These are phyloP conservation scores for Claviceps maximensis DNA, from an alignment of 2,329 filamentous ascomycete species.

Conservation along the genomic window DNA sequence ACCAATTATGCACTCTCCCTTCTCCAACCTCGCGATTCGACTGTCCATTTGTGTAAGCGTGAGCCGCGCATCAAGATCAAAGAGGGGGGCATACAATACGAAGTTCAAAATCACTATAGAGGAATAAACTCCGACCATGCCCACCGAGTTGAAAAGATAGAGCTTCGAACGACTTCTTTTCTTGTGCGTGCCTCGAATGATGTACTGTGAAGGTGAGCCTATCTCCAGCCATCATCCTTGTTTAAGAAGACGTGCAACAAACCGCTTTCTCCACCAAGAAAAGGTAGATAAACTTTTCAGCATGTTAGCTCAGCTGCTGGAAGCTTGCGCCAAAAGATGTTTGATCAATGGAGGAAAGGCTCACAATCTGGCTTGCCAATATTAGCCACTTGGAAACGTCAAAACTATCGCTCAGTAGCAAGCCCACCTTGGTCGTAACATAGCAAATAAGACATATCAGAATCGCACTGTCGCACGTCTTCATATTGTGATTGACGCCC, in stretches of 20 bases:
- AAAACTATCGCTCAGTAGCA: neutral
- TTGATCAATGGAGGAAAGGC: constrained; percentile 3
- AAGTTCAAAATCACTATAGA: constrained; percentile 45
- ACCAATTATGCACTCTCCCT: constrained; percentile 47
- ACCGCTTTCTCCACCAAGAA: constrained; percentile 53
- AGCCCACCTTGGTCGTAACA: constrained; percentile 45
- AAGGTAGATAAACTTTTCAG: constrained; percentile 42
- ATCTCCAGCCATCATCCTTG: neutral
- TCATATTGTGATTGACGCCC: constrained; percentile 36
- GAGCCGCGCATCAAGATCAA: neutral
- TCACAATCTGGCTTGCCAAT: constrained; percentile 16
- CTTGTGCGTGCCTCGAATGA: constrained; percentile 40
- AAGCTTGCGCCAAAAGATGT: neutral
- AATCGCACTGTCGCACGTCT: constrained; percentile 44
- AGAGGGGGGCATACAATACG: constrained; percentile 33
- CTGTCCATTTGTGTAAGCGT: constrained; percentile 18
- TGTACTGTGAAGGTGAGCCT: constrained; percentile 28
- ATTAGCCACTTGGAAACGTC: neutral
- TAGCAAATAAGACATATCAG: constrained; percentile 49
- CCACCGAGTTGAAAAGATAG: constrained; percentile 48
- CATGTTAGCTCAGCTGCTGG: neutral
- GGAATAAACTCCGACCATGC: constrained; percentile 34
- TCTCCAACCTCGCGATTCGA: constrained; percentile 41
- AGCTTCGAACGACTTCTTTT: constrained; percentile 41
- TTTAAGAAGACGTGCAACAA: constrained; percentile 11